Evolutionary conservation across 805 yeast genomes (phyloP), one percentile per base, ranked within the genome.

Genomic region (Starmerella sirachaensis): DNA sequence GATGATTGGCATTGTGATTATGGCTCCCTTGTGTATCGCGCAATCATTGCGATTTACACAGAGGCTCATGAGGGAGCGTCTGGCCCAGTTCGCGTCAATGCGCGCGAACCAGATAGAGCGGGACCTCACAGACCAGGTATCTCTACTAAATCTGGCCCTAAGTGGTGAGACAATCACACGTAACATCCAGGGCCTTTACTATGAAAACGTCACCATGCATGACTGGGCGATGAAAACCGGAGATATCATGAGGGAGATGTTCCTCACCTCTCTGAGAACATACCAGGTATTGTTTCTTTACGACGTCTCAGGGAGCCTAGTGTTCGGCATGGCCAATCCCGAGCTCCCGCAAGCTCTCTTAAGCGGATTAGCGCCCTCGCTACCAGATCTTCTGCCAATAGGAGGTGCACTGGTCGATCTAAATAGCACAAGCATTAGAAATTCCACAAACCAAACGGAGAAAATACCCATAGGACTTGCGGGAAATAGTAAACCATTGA

Each of bases 1-100:
- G 2, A 22, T 48, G 6, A 23, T 47, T 1, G 40, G 50, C 11
- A 46, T 50, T 27, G 18, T 37, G 1, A 22, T 40, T 5, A 33
- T 50, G 17, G 36, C 42, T 17, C 33, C 37, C 23, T 37, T 38
- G 22, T 33, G 48, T 6, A 37, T 38, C 26, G 33, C 26, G 33
- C 30, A 33, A 41, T 35, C 48, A 2, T 35, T 43, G 22, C 16
- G 28, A 20, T 32, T 38, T 29, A 48, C 47, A 6, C 20, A 39
- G 27, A 18, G 28, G 21, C 45, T 50, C 12, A 31, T 47, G 35
- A 33, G 33, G 12, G 33, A 29, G n/a, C 38, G 45, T 16, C 45
- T 50, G 16, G 38, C 49, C 10, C 42, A 38, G 14, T 45, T 35
- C 16, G 52, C 52, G 3, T 38, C 48, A 5, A 33, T 43, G 26